Base-by-base conservation (phyloP, 2,329 filamentous ascomycete genomes). In the Coniella lustricola region DNA sequence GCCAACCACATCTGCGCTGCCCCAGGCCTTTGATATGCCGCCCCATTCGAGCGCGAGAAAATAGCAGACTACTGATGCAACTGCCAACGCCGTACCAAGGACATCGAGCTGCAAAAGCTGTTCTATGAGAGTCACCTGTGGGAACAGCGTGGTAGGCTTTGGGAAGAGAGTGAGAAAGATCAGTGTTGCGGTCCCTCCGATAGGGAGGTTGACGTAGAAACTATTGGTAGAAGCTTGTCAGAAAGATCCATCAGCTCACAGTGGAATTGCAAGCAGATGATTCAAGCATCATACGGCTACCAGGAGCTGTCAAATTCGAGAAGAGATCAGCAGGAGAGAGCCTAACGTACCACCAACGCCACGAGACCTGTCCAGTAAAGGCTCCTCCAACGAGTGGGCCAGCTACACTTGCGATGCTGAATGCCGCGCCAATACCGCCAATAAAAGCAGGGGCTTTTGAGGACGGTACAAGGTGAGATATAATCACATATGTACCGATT, bases 21-120 rank as follows among this genome's bases (percentile, higher is more conserved):
- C 55, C 68, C 69, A 72, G 0, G 58, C 49, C 46, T 70, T 65
- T 18, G 57, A 59, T 10, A 58, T 64, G 31, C 68, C 69, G 48
- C 67, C 69, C 68, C 70, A 75, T 52, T 75, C 68, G 16, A 77
- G 60, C 3, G 73, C 73, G 7, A 76, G 59, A 2, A 75, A 56
- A 8, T 74, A 64, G 49, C 66, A 72, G 46, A 74, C 60, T 18
- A 72, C 67, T 18, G 65, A 54, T 1, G 58, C 57, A 55, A 62
- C 58, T 22, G 59, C 60, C 9, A 63, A 54, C 3, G 44, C 21
- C 2, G 57, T 59, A 8, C 60, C 60, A 4, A 56, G 43, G 8
- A 57, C 57, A 32, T 63, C 60, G 32, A 63, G 56, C 25, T 57
- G 52, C 45, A 54, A 54, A 44, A 36, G 50, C 51, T 36, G 57